These are phyloP conservation scores for Tetradesmus lagerheimii DNA, from an alignment of 139 green algal species.

Conservation along the genomic window DNA sequence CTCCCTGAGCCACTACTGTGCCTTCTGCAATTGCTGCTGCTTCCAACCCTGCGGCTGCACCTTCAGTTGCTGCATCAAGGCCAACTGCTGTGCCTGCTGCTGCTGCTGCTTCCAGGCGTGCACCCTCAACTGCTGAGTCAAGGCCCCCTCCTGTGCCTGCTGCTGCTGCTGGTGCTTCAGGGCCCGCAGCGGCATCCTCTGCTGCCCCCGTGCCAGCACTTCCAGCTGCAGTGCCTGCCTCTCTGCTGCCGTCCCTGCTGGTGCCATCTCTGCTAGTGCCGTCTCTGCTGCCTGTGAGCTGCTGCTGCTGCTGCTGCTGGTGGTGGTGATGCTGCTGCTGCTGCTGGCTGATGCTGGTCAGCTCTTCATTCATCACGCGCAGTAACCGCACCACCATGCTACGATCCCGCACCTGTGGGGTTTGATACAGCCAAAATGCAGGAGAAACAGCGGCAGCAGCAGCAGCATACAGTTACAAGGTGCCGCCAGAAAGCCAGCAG, in stretches of 20 bases:
- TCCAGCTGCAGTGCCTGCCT: neutral
- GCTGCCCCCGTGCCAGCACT: neutral
- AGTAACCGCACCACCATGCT: neutral
- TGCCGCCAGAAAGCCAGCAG: too few species aligned
- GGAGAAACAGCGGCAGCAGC: neutral
- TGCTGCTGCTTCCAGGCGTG: neutral
- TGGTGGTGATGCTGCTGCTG: neutral
- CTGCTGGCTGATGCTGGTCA: conserved; percentile 15
- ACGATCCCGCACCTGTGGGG: neutral
- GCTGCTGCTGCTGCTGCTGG: neutral
- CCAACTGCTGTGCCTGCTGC: neutral
- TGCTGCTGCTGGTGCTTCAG: neutral
- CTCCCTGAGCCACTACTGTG: neutral
- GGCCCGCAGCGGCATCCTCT: neutral
- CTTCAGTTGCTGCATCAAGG: neutral
- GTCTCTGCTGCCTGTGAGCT: conserved; percentile 15
- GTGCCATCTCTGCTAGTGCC: neutral
- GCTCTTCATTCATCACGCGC: neutral
- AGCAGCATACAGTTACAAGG: too few species aligned
- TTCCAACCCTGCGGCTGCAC: neutral
- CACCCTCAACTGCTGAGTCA: neutral
- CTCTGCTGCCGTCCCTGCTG: neutral
- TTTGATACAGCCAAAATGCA: neutral
- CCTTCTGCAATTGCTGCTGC: neutral
- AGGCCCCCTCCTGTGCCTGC: neutral